Conservation (phyloP, 2,329 filamentous ascomycete genomes). For the Exophiala lecanii-corni region DNA sequence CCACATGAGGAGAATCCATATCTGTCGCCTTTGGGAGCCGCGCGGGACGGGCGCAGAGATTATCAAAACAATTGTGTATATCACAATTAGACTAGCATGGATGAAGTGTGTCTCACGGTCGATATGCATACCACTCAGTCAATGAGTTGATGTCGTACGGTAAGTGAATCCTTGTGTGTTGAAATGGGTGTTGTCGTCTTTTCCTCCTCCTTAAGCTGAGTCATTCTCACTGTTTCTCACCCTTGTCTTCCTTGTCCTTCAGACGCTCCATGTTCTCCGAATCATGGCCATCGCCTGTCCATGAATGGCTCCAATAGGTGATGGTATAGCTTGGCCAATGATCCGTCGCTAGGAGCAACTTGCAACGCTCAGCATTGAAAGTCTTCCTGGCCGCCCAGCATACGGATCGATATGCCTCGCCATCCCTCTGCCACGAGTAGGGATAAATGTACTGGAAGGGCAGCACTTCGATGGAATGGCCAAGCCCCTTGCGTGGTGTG, state of each 20-base stretch:
- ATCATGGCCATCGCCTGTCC: slow-evolving; percentile 20
- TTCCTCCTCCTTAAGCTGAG: no score
- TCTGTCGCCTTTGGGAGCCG: no score
- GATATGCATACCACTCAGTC: no score
- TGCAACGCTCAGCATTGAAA: slow-evolving; percentile 24
- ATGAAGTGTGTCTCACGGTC: no score
- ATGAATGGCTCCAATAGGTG: slow-evolving; percentile 28
- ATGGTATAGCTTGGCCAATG: slow-evolving; percentile 26
- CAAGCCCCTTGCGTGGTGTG: slow-evolving; percentile 16
- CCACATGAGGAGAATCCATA: no score
- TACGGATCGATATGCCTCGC: slow-evolving; percentile 18
- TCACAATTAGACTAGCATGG: no score
- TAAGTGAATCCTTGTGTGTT: no score
- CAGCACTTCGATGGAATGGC: slow-evolving; percentile 23
- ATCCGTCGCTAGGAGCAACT: slow-evolving; percentile 22
- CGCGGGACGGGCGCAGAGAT: no score
- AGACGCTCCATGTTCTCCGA: slow-evolving; percentile 15
- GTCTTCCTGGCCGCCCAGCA: slow-evolving; percentile 20
- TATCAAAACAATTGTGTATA: no score
- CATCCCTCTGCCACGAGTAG: slow-evolving; percentile 27
- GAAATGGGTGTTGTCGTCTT: no score
- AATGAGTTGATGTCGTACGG: no score
- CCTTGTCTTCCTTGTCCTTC: slow-evolving; percentile 1
- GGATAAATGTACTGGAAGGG: slow-evolving; percentile 24
- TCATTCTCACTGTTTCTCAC: neutral